phyloP scores from a whole-genome alignment of 352 stramenopile species.

The Phytophthora pini region DNA sequence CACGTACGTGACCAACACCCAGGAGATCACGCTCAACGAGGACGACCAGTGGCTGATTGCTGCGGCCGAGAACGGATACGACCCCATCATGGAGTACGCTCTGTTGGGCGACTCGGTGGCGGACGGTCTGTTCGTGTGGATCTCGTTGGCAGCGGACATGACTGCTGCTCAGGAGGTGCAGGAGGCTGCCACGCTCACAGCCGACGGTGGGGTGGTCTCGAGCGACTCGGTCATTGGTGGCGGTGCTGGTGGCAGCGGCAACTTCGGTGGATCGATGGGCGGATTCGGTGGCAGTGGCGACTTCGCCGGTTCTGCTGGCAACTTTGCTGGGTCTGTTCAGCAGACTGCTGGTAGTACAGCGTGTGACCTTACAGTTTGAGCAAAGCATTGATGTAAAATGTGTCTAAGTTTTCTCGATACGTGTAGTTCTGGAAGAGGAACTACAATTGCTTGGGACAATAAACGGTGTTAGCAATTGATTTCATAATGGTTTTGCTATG shows the following conservation, averaged over 20 bases:
- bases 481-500: no score
- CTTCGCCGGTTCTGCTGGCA: conserved; percentile 11
- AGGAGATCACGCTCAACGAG: conserved; percentile 31
- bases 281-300: conserved; percentile 13
- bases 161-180: conserved; percentile 15
- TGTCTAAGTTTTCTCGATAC: no score
- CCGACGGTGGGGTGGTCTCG: conserved; percentile 24
- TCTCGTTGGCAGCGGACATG: conserved; percentile 35
- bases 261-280: conserved; percentile 26
- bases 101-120: conserved; percentile 3
- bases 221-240: conserved; percentile 19
- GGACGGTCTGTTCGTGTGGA: conserved; percentile 28
- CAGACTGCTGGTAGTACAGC: no score
- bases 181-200: conserved; percentile 17
- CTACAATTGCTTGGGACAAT: no score
- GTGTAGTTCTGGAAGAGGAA: no score
- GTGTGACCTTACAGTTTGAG: no score
- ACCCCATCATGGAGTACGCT: conserved; percentile 26
- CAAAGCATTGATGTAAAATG: no score
- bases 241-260: conserved; percentile 7
- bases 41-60: conserved; percentile 30
- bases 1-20: conserved; percentile 34
- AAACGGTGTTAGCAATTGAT: no score
- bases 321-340: neutral
- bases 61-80: conserved; percentile 21